Evolutionary conservation across 768 basidiomycete species (phyloP).

Genomic region (Boletus edulis): DNA sequence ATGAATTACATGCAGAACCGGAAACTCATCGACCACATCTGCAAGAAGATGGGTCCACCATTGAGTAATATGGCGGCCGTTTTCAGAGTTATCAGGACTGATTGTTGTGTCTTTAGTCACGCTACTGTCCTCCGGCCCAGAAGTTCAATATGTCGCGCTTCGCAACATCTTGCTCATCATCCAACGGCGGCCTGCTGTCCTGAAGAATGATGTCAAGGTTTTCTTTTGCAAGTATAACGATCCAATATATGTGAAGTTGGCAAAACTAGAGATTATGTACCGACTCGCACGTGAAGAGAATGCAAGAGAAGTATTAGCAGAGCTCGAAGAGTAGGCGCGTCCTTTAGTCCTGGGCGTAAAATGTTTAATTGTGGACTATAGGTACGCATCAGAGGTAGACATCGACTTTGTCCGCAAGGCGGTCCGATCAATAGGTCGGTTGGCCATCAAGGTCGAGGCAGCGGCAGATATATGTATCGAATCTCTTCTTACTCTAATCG

Average conservation of each 20-base stretch:
- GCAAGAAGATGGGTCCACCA: slow-evolving; percentile 98
- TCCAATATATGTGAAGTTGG: slow-evolving; percentile 97
- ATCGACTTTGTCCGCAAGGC: slow-evolving; percentile 98
- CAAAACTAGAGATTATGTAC: slow-evolving; percentile 99
- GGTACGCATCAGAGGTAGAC: slow-evolving; percentile 98
- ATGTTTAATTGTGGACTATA: slow-evolving; percentile 26
- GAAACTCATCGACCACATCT: slow-evolving; percentile 80
- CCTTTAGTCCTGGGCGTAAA: neutral
- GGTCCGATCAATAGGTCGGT: slow-evolving; percentile 92
- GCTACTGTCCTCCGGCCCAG: slow-evolving; percentile 92
- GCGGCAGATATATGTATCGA: slow-evolving; percentile 91
- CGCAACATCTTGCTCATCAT: slow-evolving; percentile 97
- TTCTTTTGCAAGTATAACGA: slow-evolving; percentile 99
- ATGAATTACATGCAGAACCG: slow-evolving; percentile 99
- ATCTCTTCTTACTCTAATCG: slow-evolving; percentile 80
- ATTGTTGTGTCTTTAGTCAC: slow-evolving; percentile 60
- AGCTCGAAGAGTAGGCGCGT: slow-evolving; percentile 81
- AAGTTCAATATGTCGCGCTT: slow-evolving; percentile 97
- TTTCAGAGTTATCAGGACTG: neutral
- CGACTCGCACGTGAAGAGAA: slow-evolving; percentile 94
- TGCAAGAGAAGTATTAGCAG: slow-evolving; percentile 86
- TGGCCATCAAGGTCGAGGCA: slow-evolving; percentile 95
- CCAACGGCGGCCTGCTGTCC: slow-evolving; percentile 85
- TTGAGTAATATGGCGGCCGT: slow-evolving; percentile 53
- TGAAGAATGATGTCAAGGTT: slow-evolving; percentile 97